Evolutionary conservation across 2,329 filamentous ascomycete genomes (phyloP), one percentile per base, ranked within the genome.

Genomic region (Penicillium nordicum): DNA sequence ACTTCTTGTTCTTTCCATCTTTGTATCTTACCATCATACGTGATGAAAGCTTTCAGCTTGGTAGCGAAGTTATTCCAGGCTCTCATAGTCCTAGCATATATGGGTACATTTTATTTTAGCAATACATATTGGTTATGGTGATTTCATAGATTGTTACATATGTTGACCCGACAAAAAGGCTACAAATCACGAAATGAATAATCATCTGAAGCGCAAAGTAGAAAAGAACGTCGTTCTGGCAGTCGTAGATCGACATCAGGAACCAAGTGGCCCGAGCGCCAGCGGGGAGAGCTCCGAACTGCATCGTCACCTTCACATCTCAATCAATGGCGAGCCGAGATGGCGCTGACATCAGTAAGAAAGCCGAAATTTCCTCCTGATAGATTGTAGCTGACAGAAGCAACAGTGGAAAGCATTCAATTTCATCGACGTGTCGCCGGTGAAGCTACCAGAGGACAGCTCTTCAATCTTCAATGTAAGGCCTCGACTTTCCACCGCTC

Each of bases 351-450:
- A 70, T 76, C 74, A 68, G 74, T 77, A 69, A 57, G 66, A 29
- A 11, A 11, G 18, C 10, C 1, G 7, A 5, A 2, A 10, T 6
- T 32, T 3, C 4, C 3, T 16, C 23, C 10, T 6, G 4, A 11
- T 36, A 16, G 14, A 41, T 23, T 3, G n/a, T 5, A 11, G 30
- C 50, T 61, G 42, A 62, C 51, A 48, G 4, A 29, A 12, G 5
- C 9, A 8, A 23, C 63, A 96, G 93, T 97, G 94, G 93, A 97
- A 97, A 89, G 88, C 89, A 67, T 99, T 99, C 80, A 92, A 96
- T 82, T 99, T 99, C 87, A 97, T 99, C 84, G 91, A 97, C 78
- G 91, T 96, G 74, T 86, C 86, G 72, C 88, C 89, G 72, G 87
- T 97, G 74, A 86, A 88, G 70, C 82, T 92, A 68, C 84, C 82